Conservation (phyloP, 257 asterid species). For the Nicotiana undulata region DNA sequence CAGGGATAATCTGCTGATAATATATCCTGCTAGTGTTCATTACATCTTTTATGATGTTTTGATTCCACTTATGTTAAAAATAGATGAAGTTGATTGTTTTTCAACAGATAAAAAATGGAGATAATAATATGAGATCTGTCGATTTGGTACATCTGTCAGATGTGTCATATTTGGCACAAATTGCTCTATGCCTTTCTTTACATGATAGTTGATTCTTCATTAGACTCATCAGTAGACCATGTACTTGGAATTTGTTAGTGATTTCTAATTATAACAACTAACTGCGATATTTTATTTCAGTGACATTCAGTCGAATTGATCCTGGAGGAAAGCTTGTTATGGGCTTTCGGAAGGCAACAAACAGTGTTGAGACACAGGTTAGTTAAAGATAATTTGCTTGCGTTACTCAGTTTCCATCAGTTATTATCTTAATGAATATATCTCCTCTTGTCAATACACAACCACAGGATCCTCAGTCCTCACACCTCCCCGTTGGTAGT, state of each 20-base stretch:
- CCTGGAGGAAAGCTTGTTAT: slow-evolving; percentile 85
- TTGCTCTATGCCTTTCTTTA: not conserved
- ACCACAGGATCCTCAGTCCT: slow-evolving; percentile 49
- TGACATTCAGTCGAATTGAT: slow-evolving; percentile 76
- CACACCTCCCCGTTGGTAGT: slow-evolving; percentile 29
- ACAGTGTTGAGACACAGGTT: slow-evolving; percentile 53
- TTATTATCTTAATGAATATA: not conserved
- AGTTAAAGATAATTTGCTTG: not conserved
- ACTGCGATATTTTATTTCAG: slow-evolving; percentile 24
- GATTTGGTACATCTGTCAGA: not conserved
- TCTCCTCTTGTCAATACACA: not conserved
- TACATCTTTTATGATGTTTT: not conserved
- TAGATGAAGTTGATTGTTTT: not conserved
- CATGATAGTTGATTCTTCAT: not conserved
- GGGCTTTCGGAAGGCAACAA: slow-evolving; percentile 78
- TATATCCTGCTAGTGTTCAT: not conserved
- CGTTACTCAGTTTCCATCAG: not conserved
- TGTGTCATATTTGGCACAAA: not conserved
- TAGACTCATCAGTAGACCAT: not conserved
- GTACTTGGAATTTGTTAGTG: not conserved
- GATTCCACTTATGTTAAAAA: not conserved
- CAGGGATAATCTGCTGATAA: not conserved
- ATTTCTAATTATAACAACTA: not conserved
- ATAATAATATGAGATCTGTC: not conserved
- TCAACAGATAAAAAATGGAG: not conserved